These are phyloP conservation scores for Colletotrichum limetticola DNA, from an alignment of 2,329 filamentous ascomycete genomes.

Conservation along the genomic window DNA sequence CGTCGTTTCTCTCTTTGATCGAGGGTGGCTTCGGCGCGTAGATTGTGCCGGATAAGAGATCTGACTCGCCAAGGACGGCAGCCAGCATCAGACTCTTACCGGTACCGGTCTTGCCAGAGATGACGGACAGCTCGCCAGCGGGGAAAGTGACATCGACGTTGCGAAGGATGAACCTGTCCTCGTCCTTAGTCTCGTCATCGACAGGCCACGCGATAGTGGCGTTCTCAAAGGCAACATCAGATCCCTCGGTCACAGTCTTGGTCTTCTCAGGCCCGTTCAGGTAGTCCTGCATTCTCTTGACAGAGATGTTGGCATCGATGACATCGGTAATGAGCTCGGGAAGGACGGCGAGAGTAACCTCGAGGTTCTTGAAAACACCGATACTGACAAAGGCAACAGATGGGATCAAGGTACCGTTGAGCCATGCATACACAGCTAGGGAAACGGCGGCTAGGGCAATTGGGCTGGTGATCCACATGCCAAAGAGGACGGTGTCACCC, in stretches of 20 bases:
- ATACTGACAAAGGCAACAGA: conserved; percentile 85
- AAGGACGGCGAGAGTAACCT: conserved; percentile 75
- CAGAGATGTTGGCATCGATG: conserved; percentile 79
- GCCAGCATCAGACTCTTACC: conserved; percentile 82
- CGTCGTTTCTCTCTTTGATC: conserved; percentile 65
- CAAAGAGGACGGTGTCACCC: conserved; percentile 70
- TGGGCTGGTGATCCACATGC: conserved; percentile 79
- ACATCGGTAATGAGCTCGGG: conserved; percentile 78
- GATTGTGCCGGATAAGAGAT: conserved; percentile 72
- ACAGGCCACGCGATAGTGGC: conserved; percentile 81
- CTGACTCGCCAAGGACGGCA: conserved; percentile 79
- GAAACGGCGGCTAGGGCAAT: conserved; percentile 79
- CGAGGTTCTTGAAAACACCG: conserved; percentile 78
- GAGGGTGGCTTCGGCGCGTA: conserved; percentile 61
- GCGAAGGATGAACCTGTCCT: conserved; percentile 72
- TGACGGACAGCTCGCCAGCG: conserved; percentile 74
- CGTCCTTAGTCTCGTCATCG: conserved; percentile 66
- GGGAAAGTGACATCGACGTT: conserved; percentile 76
- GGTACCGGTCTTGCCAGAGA: conserved; percentile 81
- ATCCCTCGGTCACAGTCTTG: conserved; percentile 62
- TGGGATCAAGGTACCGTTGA: conserved; percentile 72
- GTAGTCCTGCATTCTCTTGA: conserved; percentile 78
- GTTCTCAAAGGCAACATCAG: conserved; percentile 72
- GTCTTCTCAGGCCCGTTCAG: conserved; percentile 73
- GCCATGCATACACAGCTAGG: conserved; percentile 73